Conservation (phyloP, 495 filamentous ascomycete species). For the Penicillium daleae region DNA sequence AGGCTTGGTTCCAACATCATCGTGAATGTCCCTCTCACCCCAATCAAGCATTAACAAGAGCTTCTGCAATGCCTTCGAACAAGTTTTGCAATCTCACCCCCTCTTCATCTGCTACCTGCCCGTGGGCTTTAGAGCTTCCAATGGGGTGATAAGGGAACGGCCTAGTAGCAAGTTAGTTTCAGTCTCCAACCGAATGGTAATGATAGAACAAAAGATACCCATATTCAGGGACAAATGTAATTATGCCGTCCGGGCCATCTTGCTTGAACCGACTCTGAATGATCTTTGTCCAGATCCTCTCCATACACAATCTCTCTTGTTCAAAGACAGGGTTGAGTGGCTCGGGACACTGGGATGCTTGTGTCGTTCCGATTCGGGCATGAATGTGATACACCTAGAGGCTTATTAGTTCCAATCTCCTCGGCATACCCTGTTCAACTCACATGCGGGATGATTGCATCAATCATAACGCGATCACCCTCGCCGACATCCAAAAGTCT, state of each 20-base stretch:
- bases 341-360: conserved; percentile 37
- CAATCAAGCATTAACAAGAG: background rate
- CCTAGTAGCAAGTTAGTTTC: conserved; percentile 11
- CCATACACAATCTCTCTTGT: conserved; percentile 32
- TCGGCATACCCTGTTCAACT: background rate
- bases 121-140: conserved; percentile 22
- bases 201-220: conserved; percentile 23
- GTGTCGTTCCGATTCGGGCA: conserved; percentile 35
- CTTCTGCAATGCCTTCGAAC: conserved; percentile 18
- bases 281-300: conserved; percentile 30
- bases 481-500: conserved; percentile 31
- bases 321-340: conserved; percentile 30
- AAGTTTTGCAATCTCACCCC: conserved; percentile 25
- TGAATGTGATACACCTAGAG: conserved; percentile 35
- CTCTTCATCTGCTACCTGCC: conserved; percentile 34
- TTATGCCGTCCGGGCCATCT: conserved; percentile 15
- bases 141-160: conserved; percentile 40
- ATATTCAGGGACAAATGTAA: conserved; percentile 38
- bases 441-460: conserved; percentile 32
- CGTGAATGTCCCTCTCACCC: background rate
- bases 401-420: background rate
- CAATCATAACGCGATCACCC: conserved; percentile 26
- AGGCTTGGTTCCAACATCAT: background rate
- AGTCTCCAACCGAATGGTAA: background rate
- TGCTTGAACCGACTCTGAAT: conserved; percentile 16